These are phyloP conservation scores for Amphibolis antarctica DNA, from an alignment of 106 monocot species.

Conservation along the genomic window DNA sequence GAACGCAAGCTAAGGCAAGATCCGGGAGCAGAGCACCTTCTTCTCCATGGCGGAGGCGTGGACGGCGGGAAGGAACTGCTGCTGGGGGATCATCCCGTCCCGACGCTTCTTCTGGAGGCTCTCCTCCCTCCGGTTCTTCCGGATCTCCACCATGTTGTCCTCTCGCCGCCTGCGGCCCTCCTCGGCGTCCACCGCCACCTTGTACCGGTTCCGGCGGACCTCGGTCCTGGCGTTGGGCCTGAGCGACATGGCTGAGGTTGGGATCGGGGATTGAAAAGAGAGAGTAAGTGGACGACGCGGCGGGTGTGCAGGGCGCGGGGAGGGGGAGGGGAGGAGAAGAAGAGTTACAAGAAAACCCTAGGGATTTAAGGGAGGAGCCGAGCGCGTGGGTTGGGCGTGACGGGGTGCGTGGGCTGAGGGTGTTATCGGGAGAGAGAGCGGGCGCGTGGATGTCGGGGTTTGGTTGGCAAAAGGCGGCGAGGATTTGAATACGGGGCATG, in stretches of 20 bases:
- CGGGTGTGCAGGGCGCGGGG: too few relatives aligned
- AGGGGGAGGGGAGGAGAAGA: not conserved
- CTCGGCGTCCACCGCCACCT: constrained; percentile 64
- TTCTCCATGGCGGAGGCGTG: constrained; percentile 18
- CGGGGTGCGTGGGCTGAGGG: too few relatives aligned
- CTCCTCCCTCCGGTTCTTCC: constrained; percentile 31
- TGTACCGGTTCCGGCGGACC: constrained; percentile 58
- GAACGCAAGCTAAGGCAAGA: not conserved
- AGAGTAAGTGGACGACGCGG: not conserved
- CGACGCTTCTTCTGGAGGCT: constrained; percentile 23
- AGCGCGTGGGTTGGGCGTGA: too few relatives aligned
- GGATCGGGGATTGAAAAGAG: not conserved
- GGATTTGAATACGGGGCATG: too few relatives aligned
- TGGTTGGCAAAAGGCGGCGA: too few relatives aligned
- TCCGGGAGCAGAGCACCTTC: constrained; percentile 2
- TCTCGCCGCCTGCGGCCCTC: constrained; percentile 56
- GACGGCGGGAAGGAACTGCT: constrained; percentile 9
- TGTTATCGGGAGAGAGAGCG: too few relatives aligned
- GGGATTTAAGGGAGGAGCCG: too few relatives aligned
- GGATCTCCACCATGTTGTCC: constrained; percentile 65
- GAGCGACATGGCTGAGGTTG: constrained; percentile 35
- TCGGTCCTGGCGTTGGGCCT: constrained; percentile 57
- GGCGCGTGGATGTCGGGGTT: too few relatives aligned
- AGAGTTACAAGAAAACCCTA: too few relatives aligned
- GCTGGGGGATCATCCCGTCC: constrained; percentile 16